Base-by-base conservation (phyloP, 495 filamentous ascomycete genomes). In the Diplogelasinospora grovesii region DNA sequence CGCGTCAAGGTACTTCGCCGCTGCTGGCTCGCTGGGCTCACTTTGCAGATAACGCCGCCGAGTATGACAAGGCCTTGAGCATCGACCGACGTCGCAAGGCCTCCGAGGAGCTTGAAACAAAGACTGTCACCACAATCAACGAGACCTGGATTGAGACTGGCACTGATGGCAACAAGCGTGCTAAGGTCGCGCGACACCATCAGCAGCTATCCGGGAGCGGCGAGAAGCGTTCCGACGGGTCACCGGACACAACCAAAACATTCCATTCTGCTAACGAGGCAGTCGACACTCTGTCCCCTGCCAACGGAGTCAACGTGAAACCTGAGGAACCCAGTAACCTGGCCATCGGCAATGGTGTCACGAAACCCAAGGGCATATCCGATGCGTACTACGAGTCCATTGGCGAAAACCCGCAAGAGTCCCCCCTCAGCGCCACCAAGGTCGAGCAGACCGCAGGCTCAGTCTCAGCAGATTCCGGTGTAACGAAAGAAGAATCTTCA, bases 161-260 rank as follows among this genome's bases (percentile, higher is more conserved):
- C 15, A 8, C 50, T 24, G 51, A 63, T 19, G 51, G 46, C 15
- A 43, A 35, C 15, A 70, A 70, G 49, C 65, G 67, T 33, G 50
- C 66, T 50, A 69, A 63, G 45, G 41, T 70, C 47, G 50, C 59
- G 45, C 52, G 43, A 23, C 62, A 65, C 33, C 21, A 48, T 34
- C 41, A 52, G 22, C 26, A 50, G 25, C 38, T n/a, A n/a, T n/a
- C n/a, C n/a, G n/a, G n/a, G n/a, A n/a, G n/a, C n/a, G n/a, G n/a
- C n/a, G n/a, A n/a, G n/a, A n/a, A n/a, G n/a, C n/a, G n/a, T n/a
- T n/a, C n/a, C n/a, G n/a, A n/a, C n/a, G n/a, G n/a, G n/a, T n/a
- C n/a, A n/a, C n/a, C n/a, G n/a, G n/a, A n/a, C n/a, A n/a, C n/a
- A n/a, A n/a, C n/a, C n/a, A n/a, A n/a, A n/a, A n/a, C n/a, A n/a